These are phyloP conservation scores for Lachnellula willkommii DNA, from an alignment of 2,329 filamentous ascomycete genomes.

Conservation along the genomic window DNA sequence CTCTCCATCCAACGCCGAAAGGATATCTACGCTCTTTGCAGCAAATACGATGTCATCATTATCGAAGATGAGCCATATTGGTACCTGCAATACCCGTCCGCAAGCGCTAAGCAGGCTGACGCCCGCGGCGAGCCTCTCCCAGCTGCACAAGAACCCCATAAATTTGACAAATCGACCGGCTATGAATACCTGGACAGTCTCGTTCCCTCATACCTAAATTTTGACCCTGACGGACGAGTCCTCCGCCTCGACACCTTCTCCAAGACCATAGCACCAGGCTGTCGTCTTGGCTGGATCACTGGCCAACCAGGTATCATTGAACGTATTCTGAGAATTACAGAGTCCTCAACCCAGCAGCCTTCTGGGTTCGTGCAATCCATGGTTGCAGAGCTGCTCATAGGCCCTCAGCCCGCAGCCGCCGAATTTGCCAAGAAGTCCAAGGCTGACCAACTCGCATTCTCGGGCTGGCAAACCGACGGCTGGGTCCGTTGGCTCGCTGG, in stretches of 20 bases:
- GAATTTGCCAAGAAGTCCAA: constrained; percentile 37
- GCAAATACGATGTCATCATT: constrained; percentile 82
- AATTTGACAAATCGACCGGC: constrained; percentile 48
- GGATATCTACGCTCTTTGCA: constrained; percentile 75
- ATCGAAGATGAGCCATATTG: constrained; percentile 95
- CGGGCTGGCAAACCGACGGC: constrained; percentile 73
- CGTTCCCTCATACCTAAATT: constrained; percentile 71
- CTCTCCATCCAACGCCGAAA: constrained; percentile 68
- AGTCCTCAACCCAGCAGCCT: constrained; percentile 74
- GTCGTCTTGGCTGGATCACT: constrained; percentile 85
- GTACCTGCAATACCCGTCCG: constrained; percentile 84
- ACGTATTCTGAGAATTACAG: constrained; percentile 66
- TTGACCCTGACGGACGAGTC: constrained; percentile 83
- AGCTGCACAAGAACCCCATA: constrained; percentile 18
- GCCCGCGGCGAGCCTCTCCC: constrained; percentile 32
- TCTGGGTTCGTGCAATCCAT: constrained; percentile 86
- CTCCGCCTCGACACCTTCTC: constrained; percentile 89
- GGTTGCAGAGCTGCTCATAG: constrained; percentile 71
- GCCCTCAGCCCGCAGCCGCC: constrained; percentile 54
- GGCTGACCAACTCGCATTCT: constrained; percentile 33
- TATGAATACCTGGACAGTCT: constrained; percentile 78
- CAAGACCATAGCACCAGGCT: constrained; percentile 87
- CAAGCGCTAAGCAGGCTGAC: constrained; percentile 39
- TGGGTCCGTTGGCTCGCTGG: constrained; percentile 91
- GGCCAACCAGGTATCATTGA: constrained; percentile 74